Evolutionary conservation across 176 grass and related monocot genomes (phyloP).

Genomic region (Aegilops umbellulata): DNA sequence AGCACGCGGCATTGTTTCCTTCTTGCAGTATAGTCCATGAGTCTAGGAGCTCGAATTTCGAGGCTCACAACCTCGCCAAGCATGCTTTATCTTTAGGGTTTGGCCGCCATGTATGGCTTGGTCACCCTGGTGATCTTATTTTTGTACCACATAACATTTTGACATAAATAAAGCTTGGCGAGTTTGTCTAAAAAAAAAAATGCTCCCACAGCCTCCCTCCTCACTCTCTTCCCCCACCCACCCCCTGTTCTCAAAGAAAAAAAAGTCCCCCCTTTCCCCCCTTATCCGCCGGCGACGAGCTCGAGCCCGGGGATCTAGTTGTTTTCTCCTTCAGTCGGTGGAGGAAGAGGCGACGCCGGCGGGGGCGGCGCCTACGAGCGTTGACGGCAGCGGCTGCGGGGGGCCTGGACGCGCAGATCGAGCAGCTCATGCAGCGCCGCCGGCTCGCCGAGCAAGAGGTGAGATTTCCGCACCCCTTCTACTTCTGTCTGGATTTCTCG

Average conservation of each 20-base stretch:
- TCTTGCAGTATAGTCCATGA: no score
- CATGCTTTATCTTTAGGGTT: no score
- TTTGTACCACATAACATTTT: no score
- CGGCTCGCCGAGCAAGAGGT: constrained; percentile 91
- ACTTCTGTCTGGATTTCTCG: neutral
- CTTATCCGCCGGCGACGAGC: constrained; percentile 11
- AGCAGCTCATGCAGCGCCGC: constrained; percentile 95
- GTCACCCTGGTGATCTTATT: no score
- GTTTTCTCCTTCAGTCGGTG: neutral
- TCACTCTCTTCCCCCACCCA: neutral
- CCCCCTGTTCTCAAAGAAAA: neutral
- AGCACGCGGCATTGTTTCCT: no score
- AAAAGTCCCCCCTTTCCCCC: neutral
- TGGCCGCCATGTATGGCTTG: no score
- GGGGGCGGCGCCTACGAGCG: neutral
- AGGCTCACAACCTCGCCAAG: no score
- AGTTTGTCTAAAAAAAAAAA: no score
- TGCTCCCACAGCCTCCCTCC: neutral
- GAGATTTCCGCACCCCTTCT: neutral
- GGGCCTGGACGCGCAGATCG: constrained; percentile 68
- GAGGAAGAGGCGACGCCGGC: neutral
- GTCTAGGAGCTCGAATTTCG: no score
- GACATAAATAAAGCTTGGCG: no score
- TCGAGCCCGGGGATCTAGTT: neutral
- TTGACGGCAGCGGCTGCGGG: constrained; percentile 48